Conservation (phyloP, 164 flowering plant genomes). For the Euptelea pleiosperma region DNA sequence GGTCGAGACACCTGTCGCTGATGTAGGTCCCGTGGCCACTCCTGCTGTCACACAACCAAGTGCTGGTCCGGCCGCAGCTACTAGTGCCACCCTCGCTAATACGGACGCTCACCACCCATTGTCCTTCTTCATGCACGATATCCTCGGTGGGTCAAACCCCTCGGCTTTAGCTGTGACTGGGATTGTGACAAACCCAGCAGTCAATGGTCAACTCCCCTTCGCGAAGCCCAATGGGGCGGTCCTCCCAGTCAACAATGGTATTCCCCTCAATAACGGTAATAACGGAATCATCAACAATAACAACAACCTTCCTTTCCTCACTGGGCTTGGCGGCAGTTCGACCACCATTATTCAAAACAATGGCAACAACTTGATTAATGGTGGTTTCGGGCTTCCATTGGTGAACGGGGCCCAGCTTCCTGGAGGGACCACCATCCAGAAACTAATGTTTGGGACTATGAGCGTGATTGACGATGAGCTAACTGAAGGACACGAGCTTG, state of each 20-base stretch:
- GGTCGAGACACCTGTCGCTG: background rate
- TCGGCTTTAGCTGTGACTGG: slow-evolving; percentile 65
- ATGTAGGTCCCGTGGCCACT: slow-evolving; percentile 9
- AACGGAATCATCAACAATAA: slow-evolving; percentile 30
- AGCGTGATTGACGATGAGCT: slow-evolving; percentile 66
- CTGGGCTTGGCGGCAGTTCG: slow-evolving; percentile 27
- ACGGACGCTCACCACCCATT: slow-evolving; percentile 21
- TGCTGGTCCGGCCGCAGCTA: slow-evolving; percentile 1
- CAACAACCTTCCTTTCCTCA: slow-evolving; percentile 28
- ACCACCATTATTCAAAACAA: slow-evolving; percentile 16
- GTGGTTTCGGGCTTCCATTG: slow-evolving; percentile 25
- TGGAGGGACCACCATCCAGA: slow-evolving; percentile 37
- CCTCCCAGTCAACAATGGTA: slow-evolving; percentile 47
- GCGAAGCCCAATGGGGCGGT: slow-evolving; percentile 70
- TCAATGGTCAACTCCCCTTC: slow-evolving; percentile 65
- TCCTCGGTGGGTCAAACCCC: slow-evolving; percentile 44
- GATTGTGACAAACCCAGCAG: slow-evolving; percentile 45
- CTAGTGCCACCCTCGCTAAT: slow-evolving; percentile 6
- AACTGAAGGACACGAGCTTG: slow-evolving; percentile 58
- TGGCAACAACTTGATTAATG: slow-evolving; percentile 15
- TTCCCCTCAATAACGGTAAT: slow-evolving; percentile 45
- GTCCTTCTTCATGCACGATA: slow-evolving; percentile 52
- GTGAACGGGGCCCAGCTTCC: slow-evolving; percentile 45
- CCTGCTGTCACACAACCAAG: slow-evolving; percentile 7
- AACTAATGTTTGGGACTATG: slow-evolving; percentile 62